Evolutionary conservation across 108 stramenopile species (phyloP).

Genomic region (Poteriospumella lacustris): DNA sequence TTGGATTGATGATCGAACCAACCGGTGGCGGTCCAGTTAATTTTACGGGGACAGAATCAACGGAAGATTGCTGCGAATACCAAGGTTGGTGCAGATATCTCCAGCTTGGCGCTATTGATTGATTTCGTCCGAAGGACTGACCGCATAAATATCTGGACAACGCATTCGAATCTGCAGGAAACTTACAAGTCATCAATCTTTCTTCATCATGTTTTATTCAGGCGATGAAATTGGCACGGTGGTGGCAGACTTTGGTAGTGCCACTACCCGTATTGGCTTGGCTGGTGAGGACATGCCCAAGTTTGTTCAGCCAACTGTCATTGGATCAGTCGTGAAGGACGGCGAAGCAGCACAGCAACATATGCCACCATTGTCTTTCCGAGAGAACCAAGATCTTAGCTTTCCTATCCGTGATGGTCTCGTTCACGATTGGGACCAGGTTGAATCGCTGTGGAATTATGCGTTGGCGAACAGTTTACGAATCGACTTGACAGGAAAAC

Average conservation of each 20-base stretch:
- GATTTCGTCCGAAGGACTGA: no score
- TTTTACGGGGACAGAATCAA: no score
- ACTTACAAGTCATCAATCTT: no score
- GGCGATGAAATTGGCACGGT: conserved; percentile 50
- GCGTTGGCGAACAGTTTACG: conserved; percentile 31
- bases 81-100: no score
- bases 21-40: no score
- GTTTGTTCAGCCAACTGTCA: conserved; percentile 65
- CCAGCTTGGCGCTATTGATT: no score
- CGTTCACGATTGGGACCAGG: conserved; percentile 44
- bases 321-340: no score
- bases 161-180: no score
- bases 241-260: conserved; percentile 81
- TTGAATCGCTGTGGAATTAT: conserved; percentile 41
- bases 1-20: no score
- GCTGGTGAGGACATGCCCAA: conserved; percentile 84
- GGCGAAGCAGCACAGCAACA: no score
- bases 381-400: background rate
- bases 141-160: no score
- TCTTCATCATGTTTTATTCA: conserved; percentile 18
- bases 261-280: conserved; percentile 82
- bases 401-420: conserved; percentile 19
- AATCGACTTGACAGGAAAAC: conserved; percentile 39
- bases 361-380: background rate
- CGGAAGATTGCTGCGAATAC: no score